Conservation (phyloP, 2,329 filamentous ascomycete species). For the Penicillium sp. region DNA sequence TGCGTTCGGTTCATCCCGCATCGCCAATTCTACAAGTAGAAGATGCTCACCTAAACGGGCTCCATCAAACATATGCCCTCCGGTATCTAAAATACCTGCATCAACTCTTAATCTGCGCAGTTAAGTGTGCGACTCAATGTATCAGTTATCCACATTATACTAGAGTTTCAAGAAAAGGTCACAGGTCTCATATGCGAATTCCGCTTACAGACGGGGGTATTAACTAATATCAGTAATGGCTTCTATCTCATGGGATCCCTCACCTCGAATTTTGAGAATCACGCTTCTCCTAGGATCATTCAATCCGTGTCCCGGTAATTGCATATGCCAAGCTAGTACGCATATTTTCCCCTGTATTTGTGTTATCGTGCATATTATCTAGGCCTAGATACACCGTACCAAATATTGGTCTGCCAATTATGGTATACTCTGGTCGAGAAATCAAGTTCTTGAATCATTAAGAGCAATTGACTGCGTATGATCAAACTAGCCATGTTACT, state of each 20-base stretch:
- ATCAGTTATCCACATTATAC: no score
- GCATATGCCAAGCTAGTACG: background rate
- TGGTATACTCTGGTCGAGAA: background rate
- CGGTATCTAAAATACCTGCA: no score
- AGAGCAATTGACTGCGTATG: background rate
- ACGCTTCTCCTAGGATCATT: background rate
- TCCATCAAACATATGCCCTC: no score
- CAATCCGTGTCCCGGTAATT: background rate
- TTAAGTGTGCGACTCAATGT: no score
- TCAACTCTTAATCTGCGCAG: no score
- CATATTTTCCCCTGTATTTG: background rate
- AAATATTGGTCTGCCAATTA: background rate
- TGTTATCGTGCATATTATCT: background rate
- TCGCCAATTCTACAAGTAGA: background rate
- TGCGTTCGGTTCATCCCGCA: slow-evolving; percentile 4
- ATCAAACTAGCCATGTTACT: background rate
- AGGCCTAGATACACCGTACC: background rate
- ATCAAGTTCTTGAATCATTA: no score
- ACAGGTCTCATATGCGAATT: background rate
- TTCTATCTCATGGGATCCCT: background rate
- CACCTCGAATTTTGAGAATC: background rate
- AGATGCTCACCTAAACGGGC: no score
- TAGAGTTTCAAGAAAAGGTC: no score
- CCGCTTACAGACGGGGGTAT: background rate
- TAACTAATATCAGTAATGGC: background rate